These are phyloP conservation scores for Achaetomiella virescens DNA, from an alignment of 495 filamentous ascomycete species.

Conservation along the genomic window DNA sequence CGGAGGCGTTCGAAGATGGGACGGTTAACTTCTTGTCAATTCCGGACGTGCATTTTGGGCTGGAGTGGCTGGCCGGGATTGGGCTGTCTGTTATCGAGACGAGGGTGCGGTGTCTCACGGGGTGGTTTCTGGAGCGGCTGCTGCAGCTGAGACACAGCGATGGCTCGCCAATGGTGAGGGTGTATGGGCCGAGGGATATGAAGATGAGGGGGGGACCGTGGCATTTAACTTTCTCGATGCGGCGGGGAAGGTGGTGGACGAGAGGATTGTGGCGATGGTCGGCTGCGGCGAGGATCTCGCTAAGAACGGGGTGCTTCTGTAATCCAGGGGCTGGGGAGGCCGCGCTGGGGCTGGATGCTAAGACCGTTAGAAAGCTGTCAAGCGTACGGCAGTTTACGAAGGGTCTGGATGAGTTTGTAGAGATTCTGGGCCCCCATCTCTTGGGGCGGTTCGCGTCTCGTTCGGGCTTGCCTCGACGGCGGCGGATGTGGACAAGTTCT, in stretches of 20 bases:
- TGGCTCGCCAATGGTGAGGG: slow-evolving; percentile 38
- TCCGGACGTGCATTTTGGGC: slow-evolving; percentile 47
- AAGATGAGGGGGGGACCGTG: slow-evolving; percentile 51
- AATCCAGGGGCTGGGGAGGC: slow-evolving; percentile 50
- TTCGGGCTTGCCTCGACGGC: slow-evolving; percentile 29
- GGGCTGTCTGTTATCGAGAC: slow-evolving; percentile 18
- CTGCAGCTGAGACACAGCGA: slow-evolving; percentile 43
- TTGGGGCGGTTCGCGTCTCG: slow-evolving; percentile 27
- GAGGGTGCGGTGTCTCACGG: slow-evolving; percentile 35
- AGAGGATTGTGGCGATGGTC: slow-evolving; percentile 43
- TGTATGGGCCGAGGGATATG: slow-evolving; percentile 47
- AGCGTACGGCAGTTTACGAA: neutral
- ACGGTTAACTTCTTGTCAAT: slow-evolving; percentile 55
- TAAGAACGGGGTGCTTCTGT: slow-evolving; percentile 57
- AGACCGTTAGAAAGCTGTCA: slow-evolving; percentile 8
- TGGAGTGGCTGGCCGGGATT: slow-evolving; percentile 32
- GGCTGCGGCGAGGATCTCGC: slow-evolving; percentile 39
- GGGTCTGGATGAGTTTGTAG: slow-evolving; percentile 18
- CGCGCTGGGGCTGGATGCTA: slow-evolving; percentile 14
- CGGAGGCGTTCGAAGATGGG: slow-evolving; percentile 52
- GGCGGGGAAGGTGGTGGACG: slow-evolving; percentile 45
- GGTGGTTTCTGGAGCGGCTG: slow-evolving; percentile 44
- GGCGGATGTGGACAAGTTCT: slow-evolving; percentile 26
- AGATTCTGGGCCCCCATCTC: slow-evolving; percentile 17
- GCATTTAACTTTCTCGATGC: slow-evolving; percentile 49